A percentile compares a stretch with the other conserved stretches of the same genome.
Conservation (phyloP, 1,284 basidiomycete genomes). For the Cutaneotrichosporon mucoides region DNA sequence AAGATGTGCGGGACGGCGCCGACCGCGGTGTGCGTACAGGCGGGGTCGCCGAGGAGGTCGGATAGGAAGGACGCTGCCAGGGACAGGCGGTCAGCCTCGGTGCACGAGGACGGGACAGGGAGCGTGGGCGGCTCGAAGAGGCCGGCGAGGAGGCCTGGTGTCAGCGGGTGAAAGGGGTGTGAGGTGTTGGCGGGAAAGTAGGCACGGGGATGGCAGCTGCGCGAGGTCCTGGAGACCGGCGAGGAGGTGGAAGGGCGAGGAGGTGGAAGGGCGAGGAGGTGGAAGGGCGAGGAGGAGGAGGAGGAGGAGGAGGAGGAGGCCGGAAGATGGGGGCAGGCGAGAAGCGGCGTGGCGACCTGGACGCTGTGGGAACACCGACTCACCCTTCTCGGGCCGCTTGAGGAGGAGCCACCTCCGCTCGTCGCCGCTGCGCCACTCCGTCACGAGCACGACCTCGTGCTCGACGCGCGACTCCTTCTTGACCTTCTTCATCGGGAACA, state of each 20-base stretch:
- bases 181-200: no score
- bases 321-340: no score
- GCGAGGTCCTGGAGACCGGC: no score
- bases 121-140: constrained; percentile 54
- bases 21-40: not conserved
- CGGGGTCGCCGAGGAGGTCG: not conserved
- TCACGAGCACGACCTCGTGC: constrained; percentile 74
- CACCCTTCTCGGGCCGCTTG: constrained; percentile 77
- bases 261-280: no score
- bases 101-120: constrained; percentile 15
- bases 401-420: constrained; percentile 63
- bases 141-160: constrained; percentile 76
- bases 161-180: constrained; percentile 8
- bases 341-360: no score
- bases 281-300: no score
- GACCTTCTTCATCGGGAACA: constrained; percentile 81
- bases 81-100: constrained; percentile 8
- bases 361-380: constrained; percentile 10
- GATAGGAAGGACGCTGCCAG: constrained; percentile 3
- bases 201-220: no score
- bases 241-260: no score
- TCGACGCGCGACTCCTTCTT: constrained; percentile 82
- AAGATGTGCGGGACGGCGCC: constrained; percentile 67
- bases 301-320: no score
- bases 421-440: constrained; percentile 63